These are phyloP conservation scores for Lactifluus rugatus DNA, from an alignment of 768 basidiomycete species.

Conservation along the genomic window DNA sequence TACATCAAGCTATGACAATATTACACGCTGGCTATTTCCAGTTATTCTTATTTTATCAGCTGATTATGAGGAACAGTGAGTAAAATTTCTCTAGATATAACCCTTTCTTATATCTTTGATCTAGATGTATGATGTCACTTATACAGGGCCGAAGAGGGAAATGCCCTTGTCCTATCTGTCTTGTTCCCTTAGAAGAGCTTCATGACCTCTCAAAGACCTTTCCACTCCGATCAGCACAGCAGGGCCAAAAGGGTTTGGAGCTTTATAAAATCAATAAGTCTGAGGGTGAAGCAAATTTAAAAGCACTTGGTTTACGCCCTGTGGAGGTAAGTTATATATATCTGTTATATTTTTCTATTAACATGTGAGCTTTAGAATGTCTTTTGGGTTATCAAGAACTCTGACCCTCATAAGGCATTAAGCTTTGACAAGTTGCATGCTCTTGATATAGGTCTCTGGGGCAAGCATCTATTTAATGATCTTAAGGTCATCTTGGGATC, in stretches of 20 bases:
- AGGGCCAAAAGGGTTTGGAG: too few species aligned
- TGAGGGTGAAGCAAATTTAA: background rate
- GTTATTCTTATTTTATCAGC: conserved; percentile 22
- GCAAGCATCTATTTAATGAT: too few species aligned
- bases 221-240: too few species aligned
- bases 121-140: background rate
- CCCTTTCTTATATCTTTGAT: too few species aligned
- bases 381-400: background rate
- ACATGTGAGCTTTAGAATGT: too few species aligned
- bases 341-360: too few species aligned
- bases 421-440: background rate
- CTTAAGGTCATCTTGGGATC: too few species aligned
- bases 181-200: background rate
- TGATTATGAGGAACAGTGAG: conserved; percentile 26
- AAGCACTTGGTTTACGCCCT: background rate
- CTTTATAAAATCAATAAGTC: background rate
- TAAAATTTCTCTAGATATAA: too few species aligned
- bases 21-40: conserved; percentile 21
- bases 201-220: background rate
- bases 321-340: background rate
- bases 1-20: too few species aligned
- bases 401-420: background rate
- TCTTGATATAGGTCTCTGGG: background rate
- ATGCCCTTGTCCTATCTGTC: background rate
- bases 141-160: background rate